Evolutionary conservation across 352 stramenopile genomes (phyloP).

Genomic region (Phytophthora tentaculata): DNA sequence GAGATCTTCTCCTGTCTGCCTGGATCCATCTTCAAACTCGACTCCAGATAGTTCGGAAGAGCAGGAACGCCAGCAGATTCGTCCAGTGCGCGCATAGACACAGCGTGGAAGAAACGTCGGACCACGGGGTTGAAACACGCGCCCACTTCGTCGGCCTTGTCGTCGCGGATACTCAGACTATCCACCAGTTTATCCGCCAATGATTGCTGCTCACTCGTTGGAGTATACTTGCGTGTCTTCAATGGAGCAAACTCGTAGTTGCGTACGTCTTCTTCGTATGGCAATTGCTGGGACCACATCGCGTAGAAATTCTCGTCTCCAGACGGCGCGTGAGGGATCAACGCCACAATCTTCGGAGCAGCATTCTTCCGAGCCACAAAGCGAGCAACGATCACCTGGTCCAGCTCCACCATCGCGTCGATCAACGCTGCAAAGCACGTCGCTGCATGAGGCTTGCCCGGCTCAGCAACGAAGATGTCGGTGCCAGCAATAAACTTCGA

Average conservation of each 20-base stretch:
- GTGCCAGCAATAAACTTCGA: constrained; percentile 68
- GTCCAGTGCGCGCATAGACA: constrained; percentile 64
- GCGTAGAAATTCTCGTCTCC: constrained; percentile 62
- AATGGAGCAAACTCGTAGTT: constrained; percentile 82
- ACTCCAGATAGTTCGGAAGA: constrained; percentile 65
- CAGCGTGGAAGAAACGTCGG: constrained; percentile 73
- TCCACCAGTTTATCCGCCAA: constrained; percentile 78
- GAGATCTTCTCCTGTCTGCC: constrained; percentile 50
- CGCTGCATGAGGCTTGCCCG: constrained; percentile 65
- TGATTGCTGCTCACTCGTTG: constrained; percentile 61
- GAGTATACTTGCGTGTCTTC: constrained; percentile 54
- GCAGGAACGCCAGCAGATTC: constrained; percentile 50
- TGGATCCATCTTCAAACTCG: constrained; percentile 68
- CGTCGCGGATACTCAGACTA: constrained; percentile 68
- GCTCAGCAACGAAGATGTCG: constrained; percentile 82
- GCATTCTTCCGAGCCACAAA: constrained; percentile 83
- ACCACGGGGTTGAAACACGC: constrained; percentile 78
- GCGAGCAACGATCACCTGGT: constrained; percentile 76
- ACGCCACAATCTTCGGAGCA: constrained; percentile 73
- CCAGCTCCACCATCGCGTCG: constrained; percentile 63
- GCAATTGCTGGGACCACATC: constrained; percentile 77
- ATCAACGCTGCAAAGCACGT: constrained; percentile 68
- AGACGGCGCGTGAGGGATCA: constrained; percentile 64
- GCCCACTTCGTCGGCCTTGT: constrained; percentile 65
- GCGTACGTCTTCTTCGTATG: constrained; percentile 82